Evolutionary conservation across 192 early-diverging fungal species (phyloP).

Genomic region (Dissophora globulifera): DNA sequence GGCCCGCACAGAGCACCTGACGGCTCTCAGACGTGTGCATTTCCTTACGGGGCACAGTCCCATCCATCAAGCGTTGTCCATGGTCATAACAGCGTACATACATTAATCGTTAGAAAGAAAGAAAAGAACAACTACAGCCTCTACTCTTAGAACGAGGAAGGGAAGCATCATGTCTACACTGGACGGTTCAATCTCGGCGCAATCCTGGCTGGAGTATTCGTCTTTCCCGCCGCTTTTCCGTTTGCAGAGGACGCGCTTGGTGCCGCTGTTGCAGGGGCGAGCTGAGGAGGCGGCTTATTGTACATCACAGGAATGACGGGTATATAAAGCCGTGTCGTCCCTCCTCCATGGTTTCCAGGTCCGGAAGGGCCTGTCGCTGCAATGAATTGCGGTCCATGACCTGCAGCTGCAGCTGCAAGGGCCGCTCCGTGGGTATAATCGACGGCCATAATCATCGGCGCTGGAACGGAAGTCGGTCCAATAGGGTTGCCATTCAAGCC

Average conservation of each 20-base stretch:
- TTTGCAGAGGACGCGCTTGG: background rate
- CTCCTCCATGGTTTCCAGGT: background rate
- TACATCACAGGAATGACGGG: constrained; percentile 52
- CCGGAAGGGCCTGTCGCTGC: constrained; percentile 15
- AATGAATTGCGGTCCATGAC: constrained; percentile 16
- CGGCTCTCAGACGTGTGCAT: no score
- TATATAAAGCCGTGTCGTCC: constrained; percentile 30
- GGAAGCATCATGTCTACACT: no score
- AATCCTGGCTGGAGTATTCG: constrained; percentile 33
- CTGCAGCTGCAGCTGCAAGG: constrained; percentile 4
- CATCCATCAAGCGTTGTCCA: no score
- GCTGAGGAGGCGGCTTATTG: constrained; percentile 29
- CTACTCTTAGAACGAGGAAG: no score
- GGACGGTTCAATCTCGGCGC: constrained; percentile 32
- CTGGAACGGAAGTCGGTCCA: background rate
- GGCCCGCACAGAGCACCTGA: no score
- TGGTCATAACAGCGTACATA: no score
- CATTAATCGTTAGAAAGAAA: no score
- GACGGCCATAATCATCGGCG: constrained; percentile 48
- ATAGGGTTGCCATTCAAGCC: constrained; percentile 1
- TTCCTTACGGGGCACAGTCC: no score
- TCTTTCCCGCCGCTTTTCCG: constrained; percentile 1
- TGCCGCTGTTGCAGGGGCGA: background rate
- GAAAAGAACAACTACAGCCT: no score
- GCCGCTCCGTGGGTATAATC: constrained; percentile 28